Base-by-base conservation (phyloP, 805 yeast species). In the Candida rishiriensis region DNA sequence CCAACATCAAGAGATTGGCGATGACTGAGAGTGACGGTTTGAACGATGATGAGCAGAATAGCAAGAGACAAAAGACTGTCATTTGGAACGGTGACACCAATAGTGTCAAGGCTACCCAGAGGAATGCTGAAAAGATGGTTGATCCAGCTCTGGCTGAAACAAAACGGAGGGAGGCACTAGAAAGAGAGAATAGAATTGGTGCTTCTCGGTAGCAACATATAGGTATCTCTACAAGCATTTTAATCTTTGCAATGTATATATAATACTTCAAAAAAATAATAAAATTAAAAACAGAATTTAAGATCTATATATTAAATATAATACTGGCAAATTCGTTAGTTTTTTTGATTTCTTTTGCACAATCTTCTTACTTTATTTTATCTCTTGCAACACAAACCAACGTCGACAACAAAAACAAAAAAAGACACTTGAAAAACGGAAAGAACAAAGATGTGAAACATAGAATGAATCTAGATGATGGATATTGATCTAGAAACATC, bases 1-100 rank as follows among this genome's bases (percentile, higher is more conserved):
- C 72, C 36, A 84, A 84, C 53, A 76, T 83, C 43, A 79, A 81
- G 54, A 60, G 72, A 14, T 46, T 64, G 28, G 58, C 57, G 16
- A 47, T 51, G 16, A 50, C 46, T 10, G 47, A 44, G 17, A 41
- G 41, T 39, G 47, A 45, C n/a, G 26, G 48, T 15, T 34, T 38
- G 30, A 46, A 48, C 34, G 46, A 43, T 14, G 48, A 38, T 15
- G 42, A 34, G 33, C 13, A 15, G 34, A 35, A n/a, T 18, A 11
- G 13, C 36, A 35, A 18, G 3, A 64, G 63, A 50, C 59, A 58
- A 51, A 57, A 53, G 33, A 61, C 60, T 40, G 49, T 55, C 5
- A 50, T 50, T 3, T 66, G 70, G 70, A 68, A 66, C 47, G 70
- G 70, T 2, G 57, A 59, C 34, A 44, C 43, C 18, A 49, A 61